Conservation (phyloP, 2,329 filamentous ascomycete species). For the Fusarium falciforme region DNA sequence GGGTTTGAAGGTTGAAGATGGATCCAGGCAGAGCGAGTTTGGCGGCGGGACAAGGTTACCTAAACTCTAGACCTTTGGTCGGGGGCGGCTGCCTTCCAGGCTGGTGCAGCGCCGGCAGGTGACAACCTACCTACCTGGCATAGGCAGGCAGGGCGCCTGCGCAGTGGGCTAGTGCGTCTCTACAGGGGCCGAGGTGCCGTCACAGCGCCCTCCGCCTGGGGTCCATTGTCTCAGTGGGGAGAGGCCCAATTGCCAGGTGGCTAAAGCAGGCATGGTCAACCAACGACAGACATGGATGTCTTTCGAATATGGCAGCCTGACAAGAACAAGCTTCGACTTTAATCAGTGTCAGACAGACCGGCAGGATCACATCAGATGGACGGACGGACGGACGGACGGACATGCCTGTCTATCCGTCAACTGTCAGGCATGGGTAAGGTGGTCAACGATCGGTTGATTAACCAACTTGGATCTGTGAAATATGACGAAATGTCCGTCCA, state of each 20-base stretch:
- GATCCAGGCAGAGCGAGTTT: constrained; percentile 18
- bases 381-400: not conserved
- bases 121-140: not conserved
- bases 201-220: not conserved
- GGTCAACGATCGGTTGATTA: not conserved
- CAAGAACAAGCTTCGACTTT: not conserved
- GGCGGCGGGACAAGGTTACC: constrained; percentile 21
- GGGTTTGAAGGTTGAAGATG: constrained; percentile 37
- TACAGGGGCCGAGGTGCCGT: not conserved
- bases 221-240: not conserved
- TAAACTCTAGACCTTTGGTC: not conserved
- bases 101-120: not conserved
- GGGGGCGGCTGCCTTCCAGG: not conserved
- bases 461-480: not conserved
- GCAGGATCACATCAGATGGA: not conserved
- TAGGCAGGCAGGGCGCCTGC: not conserved
- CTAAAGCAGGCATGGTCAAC: not conserved
- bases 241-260: not conserved
- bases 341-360: not conserved
- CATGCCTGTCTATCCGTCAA: not conserved
- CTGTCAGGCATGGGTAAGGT: not conserved
- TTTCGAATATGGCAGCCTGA: not conserved
- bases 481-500: not conserved
- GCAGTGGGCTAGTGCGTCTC: not conserved
- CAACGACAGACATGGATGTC: not conserved